Evolutionary conservation across 2,329 filamentous ascomycete species (phyloP).

Genomic region (Phialocephala sp.): DNA sequence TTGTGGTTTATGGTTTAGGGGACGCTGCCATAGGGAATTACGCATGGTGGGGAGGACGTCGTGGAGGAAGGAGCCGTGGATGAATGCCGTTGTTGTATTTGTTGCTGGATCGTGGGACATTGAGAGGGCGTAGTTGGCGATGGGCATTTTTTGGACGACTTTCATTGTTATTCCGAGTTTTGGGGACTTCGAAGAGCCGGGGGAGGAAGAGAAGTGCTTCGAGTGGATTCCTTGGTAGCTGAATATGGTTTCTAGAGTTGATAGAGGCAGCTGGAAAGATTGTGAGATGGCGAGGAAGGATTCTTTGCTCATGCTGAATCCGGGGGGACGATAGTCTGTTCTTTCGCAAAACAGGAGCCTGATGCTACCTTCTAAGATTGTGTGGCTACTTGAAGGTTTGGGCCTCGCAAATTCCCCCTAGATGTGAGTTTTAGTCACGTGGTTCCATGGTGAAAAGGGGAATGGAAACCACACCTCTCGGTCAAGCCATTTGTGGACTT

Average conservation of each 20-base stretch:
- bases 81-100: conserved; percentile 14
- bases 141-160: conserved; percentile 16
- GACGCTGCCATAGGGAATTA: neutral
- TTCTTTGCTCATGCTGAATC: conserved; percentile 14
- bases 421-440: neutral
- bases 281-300: conserved; percentile 10
- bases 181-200: neutral
- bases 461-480: neutral
- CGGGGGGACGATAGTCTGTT: conserved; percentile 9
- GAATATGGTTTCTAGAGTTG: conserved; percentile 11
- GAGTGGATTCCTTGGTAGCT: conserved; percentile 11
- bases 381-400: neutral
- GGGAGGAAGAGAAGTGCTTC: neutral
- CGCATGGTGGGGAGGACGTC: conserved; percentile 4
- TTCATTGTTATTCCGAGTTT: conserved; percentile 12
- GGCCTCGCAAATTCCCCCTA: neutral
- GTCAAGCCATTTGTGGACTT: conserved; percentile 7
- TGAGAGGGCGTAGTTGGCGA: conserved; percentile 12
- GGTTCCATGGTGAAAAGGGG: neutral
- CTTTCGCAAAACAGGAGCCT: conserved; percentile 10
- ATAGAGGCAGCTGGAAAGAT: conserved; percentile 3
- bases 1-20: neutral
- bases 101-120: conserved; percentile 11
- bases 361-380: conserved; percentile 8
- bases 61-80: conserved; percentile 11